phyloP scores from a whole-genome alignment of 2,329 filamentous ascomycete genomes.

The Penicillium sp. region DNA sequence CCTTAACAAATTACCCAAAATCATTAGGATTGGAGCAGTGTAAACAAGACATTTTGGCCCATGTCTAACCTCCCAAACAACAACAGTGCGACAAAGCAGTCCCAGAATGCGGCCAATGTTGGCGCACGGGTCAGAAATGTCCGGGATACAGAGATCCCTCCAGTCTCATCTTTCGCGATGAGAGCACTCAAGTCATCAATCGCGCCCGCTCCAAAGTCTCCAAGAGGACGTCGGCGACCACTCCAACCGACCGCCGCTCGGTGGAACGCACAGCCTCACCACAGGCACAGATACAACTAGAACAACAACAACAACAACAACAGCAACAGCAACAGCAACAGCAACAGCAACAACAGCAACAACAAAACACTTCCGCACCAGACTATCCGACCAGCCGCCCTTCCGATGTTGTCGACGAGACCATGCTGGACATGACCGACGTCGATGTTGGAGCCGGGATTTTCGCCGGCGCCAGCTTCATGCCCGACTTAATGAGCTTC shows the following conservation, averaged over 20 bases:
- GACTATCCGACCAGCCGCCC: neutral
- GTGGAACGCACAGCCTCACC: neutral
- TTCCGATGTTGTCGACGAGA: neutral
- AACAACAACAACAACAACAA: too few species aligned
- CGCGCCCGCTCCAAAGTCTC: neutral
- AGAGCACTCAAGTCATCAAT: neutral
- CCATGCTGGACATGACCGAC: neutral
- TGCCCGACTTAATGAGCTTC: neutral
- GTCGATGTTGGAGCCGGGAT: neutral
- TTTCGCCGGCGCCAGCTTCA: neutral
- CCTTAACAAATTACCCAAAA: neutral
- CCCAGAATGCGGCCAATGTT: neutral
- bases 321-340: too few species aligned
- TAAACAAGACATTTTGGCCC: neutral
- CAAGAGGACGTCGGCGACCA: neutral
- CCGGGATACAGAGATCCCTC: neutral
- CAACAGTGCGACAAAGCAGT: neutral
- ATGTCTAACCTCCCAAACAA: neutral
- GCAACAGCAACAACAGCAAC: too few species aligned
- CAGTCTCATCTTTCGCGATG: neutral
- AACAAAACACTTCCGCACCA: neutral
- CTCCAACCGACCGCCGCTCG: neutral
- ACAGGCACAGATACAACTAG: neutral
- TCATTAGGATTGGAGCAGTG: neutral
- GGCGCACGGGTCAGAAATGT: neutral